A percentile compares a stretch with the other conserved stretches of the same genome.
phyloP scores from a whole-genome alignment of 805 yeast genomes.

The Pichia deserticola region DNA sequence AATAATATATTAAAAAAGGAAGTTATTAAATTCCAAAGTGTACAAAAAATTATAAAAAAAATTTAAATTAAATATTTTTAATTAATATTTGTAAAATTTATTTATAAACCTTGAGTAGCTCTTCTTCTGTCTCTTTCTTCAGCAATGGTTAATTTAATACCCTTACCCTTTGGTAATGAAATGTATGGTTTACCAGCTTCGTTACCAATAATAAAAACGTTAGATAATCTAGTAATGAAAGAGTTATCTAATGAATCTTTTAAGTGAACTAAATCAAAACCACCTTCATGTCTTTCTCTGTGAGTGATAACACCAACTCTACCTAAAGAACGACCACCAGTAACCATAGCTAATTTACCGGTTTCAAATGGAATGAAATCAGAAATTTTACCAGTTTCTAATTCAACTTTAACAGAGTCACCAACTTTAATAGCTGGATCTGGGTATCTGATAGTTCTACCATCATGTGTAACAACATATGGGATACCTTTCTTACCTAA shows the following conservation, averaged over 20 bases:
- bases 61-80: not conserved
- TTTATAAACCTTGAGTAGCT: conserved; percentile 61
- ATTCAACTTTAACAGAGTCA: conserved; percentile 96
- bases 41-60: conserved; percentile 3
- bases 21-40: conserved; percentile 5
- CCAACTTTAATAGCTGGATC: conserved; percentile 94
- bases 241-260: conserved; percentile 93
- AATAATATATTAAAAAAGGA: conserved; percentile 2
- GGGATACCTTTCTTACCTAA: conserved; percentile 98
- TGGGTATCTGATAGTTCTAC: conserved; percentile 99
- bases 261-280: conserved; percentile 95
- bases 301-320: conserved; percentile 93
- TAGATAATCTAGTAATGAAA: conserved; percentile 88
- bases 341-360: conserved; percentile 86
- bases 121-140: conserved; percentile 99
- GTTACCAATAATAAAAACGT: conserved; percentile 86
- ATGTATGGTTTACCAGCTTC: conserved; percentile 92
- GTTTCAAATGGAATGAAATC: conserved; percentile 88
- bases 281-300: conserved; percentile 98
- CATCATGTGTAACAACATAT: conserved; percentile 98
- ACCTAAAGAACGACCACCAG: conserved; percentile 99
- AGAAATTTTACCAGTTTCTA: conserved; percentile 90
- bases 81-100: conserved; percentile 1
- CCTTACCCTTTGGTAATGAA: conserved; percentile 98
- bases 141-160: conserved; percentile 90